These are phyloP conservation scores for Aspergillus carlsbadensis DNA, from an alignment of 495 filamentous ascomycete genomes.

Conservation along the genomic window DNA sequence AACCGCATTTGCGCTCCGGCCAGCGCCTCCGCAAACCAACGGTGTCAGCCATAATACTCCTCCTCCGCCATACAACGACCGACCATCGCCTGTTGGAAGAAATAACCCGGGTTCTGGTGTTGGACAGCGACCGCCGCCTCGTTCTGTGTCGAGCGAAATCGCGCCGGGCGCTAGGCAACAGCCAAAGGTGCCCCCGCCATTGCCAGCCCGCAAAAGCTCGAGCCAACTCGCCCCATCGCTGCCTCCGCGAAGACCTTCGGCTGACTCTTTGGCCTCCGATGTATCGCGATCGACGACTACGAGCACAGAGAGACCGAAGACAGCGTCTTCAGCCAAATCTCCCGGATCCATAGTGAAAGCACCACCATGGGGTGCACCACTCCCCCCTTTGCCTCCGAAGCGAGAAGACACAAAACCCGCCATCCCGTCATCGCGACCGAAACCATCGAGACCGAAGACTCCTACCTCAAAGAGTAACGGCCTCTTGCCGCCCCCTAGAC, in stretches of 20 bases:
- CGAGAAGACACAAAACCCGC: constrained; percentile 23
- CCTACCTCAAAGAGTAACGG: constrained; percentile 21
- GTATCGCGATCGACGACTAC: constrained; percentile 38
- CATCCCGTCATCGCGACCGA: constrained; percentile 24
- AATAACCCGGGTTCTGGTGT: constrained; percentile 20
- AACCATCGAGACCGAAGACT: constrained; percentile 25
- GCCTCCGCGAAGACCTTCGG: constrained; percentile 39
- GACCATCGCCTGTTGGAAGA: constrained; percentile 3
- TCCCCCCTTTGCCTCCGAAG: constrained; percentile 47
- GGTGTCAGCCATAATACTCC: constrained; percentile 39
- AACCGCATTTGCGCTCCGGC: constrained; percentile 33
- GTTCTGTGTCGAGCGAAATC: constrained; percentile 16
- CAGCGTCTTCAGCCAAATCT: constrained; percentile 33
- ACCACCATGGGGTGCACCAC: constrained; percentile 44
- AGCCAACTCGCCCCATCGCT: constrained; percentile 41
- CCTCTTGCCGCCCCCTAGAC: constrained; percentile 17
- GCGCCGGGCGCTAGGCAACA: constrained; percentile 31
- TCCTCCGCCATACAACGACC: constrained; percentile 25
- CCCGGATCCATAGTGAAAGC: constrained; percentile 29
- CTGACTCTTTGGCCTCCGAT: constrained; percentile 40
- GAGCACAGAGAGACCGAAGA: constrained; percentile 34
- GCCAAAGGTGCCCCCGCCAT: constrained; percentile 46
- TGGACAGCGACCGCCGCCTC: constrained; percentile 23
- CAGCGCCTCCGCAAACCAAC: constrained; percentile 40
- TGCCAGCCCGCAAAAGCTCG: constrained; percentile 49